Conservation (phyloP, 2,329 filamentous ascomycete genomes). For the Paradendryphiella salina region DNA sequence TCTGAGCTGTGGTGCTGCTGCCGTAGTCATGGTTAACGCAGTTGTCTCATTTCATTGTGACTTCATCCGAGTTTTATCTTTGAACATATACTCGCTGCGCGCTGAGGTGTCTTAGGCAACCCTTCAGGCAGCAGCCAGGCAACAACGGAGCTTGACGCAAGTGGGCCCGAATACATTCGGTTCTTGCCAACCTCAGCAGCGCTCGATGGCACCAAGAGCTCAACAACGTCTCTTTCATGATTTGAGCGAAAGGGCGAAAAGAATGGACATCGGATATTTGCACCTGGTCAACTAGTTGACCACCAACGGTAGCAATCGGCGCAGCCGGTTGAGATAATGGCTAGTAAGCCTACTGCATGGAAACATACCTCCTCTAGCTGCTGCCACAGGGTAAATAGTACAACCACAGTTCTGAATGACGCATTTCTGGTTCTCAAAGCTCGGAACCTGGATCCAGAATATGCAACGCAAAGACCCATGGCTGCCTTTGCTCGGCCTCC, state of each 20-base stretch:
- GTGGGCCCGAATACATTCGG: neutral
- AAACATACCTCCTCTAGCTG: too few relatives aligned
- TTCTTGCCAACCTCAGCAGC: neutral
- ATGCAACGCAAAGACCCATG: neutral
- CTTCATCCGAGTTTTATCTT: neutral
- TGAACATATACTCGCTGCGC: neutral
- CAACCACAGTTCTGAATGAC: too few relatives aligned
- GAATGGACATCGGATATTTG: neutral
- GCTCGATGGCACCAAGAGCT: neutral
- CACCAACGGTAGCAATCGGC: too few relatives aligned
- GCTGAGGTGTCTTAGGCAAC: neutral
- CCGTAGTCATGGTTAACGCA: neutral
- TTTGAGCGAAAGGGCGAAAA: neutral
- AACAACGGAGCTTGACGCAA: neutral
- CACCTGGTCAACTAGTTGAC: neutral
- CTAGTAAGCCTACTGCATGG: too few relatives aligned
- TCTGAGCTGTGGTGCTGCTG: neutral
- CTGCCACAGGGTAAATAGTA: too few relatives aligned
- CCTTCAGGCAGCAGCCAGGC: slow-evolving; percentile 10
- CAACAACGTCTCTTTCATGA: neutral
- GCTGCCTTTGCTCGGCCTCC: neutral
- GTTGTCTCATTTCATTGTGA: neutral
- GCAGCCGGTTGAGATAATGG: too few relatives aligned
- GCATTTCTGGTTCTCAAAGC: too few relatives aligned
- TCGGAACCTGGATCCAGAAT: too few relatives aligned